Conservation (phyloP, 1,139 yeast species). For the Magnusiomyces sp. region DNA sequence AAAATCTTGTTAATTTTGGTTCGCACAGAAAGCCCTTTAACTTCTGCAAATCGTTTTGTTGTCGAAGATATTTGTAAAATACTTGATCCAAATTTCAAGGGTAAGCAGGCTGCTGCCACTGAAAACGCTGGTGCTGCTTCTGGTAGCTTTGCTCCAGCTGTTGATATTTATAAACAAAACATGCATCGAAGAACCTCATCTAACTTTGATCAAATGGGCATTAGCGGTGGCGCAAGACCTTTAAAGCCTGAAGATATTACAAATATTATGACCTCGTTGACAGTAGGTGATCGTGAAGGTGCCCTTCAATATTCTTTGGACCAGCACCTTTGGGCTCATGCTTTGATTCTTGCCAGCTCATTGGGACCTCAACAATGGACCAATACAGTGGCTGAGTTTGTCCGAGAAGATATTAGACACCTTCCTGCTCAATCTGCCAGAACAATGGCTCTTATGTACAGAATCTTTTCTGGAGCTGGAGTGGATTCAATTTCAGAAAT, state of each 20-base stretch:
- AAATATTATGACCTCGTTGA: conserved; percentile 35
- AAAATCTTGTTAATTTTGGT: conserved; percentile 25
- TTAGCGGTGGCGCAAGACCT: conserved; percentile 17
- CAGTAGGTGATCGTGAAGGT: conserved; percentile 54
- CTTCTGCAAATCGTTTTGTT: conserved; percentile 12
- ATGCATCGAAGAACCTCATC: conserved; percentile 8
- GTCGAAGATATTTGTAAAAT: conserved; percentile 10
- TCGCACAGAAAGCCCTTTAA: conserved; percentile 19
- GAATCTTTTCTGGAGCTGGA: conserved; percentile 58
- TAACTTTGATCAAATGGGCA: background rate
- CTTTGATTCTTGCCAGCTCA: conserved; percentile 61
- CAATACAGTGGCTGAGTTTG: conserved; percentile 45
- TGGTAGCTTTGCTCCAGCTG: conserved; percentile 11
- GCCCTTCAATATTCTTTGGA: conserved; percentile 60
- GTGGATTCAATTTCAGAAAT: conserved; percentile 33
- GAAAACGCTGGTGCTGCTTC: conserved; percentile 5
- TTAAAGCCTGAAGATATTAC: conserved; percentile 29
- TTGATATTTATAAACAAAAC: conserved; percentile 14
- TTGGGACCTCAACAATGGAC: conserved; percentile 57
- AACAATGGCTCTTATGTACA: conserved; percentile 54
- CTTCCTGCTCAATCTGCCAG: conserved; percentile 35
- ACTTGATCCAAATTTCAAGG: conserved; percentile 15
- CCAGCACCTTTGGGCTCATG: conserved; percentile 69
- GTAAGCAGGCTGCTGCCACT: conserved; percentile 15
- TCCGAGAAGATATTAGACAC: conserved; percentile 36